Evolutionary conservation across 805 yeast genomes (phyloP), one percentile per base, ranked within the genome.

Genomic region (Candida insectalens): DNA sequence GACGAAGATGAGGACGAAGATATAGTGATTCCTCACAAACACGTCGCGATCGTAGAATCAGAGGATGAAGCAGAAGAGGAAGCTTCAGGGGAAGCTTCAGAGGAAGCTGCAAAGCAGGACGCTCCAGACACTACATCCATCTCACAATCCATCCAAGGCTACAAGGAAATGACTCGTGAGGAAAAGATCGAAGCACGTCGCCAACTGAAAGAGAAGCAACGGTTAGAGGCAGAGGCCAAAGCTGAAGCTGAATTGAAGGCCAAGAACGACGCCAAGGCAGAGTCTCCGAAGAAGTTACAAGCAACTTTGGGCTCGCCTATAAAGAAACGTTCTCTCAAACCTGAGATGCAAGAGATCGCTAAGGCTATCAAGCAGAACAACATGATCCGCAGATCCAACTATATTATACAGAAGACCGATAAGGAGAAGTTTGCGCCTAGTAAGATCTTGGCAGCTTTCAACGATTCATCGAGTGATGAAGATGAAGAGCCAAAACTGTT

Each of bases 151-250:
- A 44, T 43, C 34, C 45, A 42, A 19, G 40, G 42, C 18, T 49
- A 51, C 31, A 35, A 46, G 9, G 31, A 29, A 10, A 38, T 53
- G 42, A 41, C 50, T 4, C 37, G 49, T 26, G 53, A 49, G 25
- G 49, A 50, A 30, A 49, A 48, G 29, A 54, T 53, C n/a, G 39
- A 41, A 19, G 57, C 59, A 3, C 42, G 57, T 33, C 23, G 7
- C 12, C 23, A 21, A 41, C 44, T 6, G 36, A 38, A 15, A 41
- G 41, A 19, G 50, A 44, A 33, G 37, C 36, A 17, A 29, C 34
- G 14, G 22, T 35, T 17, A 35, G 54, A 30, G 10, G 23, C 12
- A 7, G 23, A 21, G 23, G 12, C 12, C 23, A 12, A 21, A 12
- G 23, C 7, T 7, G 23, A n/a, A 23, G 38, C 30, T 20, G 28